Conservation (phyloP, 305 asterid species). For the Ajuga reptans region DNA sequence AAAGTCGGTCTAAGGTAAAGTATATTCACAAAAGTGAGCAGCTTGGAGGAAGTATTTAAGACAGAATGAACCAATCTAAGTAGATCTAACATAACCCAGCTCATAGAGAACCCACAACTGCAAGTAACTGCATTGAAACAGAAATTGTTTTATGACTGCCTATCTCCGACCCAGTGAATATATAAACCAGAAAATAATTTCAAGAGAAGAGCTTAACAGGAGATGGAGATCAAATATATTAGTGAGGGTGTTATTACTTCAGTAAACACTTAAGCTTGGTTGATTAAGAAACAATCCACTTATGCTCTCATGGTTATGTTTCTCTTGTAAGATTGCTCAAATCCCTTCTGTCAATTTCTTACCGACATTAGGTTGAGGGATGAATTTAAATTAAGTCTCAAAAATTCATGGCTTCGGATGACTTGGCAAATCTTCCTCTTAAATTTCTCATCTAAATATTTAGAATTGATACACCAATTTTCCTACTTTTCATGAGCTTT, state of each 20-base stretch:
- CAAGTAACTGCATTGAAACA: not conserved
- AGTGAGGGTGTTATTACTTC: not conserved
- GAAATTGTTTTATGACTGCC: not conserved
- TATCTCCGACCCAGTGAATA: not conserved
- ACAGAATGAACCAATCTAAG: not conserved
- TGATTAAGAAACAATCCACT: not conserved
- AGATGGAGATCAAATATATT: not conserved
- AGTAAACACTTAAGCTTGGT: not conserved
- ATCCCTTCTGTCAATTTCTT: not conserved
- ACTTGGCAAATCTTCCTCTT: constrained; percentile 1
- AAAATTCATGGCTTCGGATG: not conserved
- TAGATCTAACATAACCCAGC: not conserved
- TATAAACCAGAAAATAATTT: not conserved
- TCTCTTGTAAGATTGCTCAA: constrained; percentile 2
- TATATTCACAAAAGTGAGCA: not conserved
- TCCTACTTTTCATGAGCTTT: not conserved
- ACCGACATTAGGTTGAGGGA: not conserved
- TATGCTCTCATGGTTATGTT: not conserved
- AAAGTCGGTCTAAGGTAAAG: not conserved
- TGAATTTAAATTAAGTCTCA: not conserved
- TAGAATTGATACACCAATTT: not conserved
- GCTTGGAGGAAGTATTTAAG: not conserved
- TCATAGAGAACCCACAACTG: constrained; percentile 7
- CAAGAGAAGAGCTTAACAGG: not conserved
- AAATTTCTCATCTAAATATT: not conserved